A percentile compares a stretch with the other conserved stretches of the same genome.
Conservation (phyloP, 257 asterid species). For the Fraxinus anomala region DNA sequence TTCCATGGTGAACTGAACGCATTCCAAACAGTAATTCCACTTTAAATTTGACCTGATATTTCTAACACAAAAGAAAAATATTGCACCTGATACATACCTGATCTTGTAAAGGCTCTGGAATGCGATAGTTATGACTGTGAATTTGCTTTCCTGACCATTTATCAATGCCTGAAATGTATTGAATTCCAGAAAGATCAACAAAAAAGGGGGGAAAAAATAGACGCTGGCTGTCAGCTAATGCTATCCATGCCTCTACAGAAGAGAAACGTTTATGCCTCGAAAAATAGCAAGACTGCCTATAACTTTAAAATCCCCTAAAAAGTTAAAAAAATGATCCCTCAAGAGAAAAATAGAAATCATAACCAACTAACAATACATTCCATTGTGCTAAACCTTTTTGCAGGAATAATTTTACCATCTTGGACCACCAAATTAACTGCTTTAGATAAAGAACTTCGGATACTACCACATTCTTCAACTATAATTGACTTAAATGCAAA, state of each 20-base stretch:
- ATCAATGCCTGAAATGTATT: conserved; percentile 61
- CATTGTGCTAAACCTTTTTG: not conserved
- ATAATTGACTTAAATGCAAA: not conserved
- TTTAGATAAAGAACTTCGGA: not conserved
- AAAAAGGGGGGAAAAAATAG: no score
- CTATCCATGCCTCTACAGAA: not conserved
- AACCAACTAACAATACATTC: not conserved
- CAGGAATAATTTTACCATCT: not conserved
- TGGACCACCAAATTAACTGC: not conserved
- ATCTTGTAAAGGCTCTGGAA: conserved; percentile 72
- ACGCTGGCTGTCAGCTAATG: conserved; percentile 1
- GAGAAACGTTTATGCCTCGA: not conserved
- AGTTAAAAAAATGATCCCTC: not conserved
- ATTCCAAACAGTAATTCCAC: not conserved
- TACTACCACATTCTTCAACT: not conserved
- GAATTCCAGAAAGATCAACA: not conserved
- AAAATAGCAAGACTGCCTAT: not conserved
- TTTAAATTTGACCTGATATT: not conserved
- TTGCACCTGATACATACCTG: conserved; percentile 68
- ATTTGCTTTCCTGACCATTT: conserved; percentile 93
- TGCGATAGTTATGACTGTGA: conserved; percentile 95
- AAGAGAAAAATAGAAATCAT: not conserved
- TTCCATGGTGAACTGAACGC: not conserved
- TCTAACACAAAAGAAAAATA: conserved; percentile 25
- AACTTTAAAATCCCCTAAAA: not conserved